Base-by-base conservation (phyloP, 805 yeast species). In the Helenozyma rhizophorensis region DNA sequence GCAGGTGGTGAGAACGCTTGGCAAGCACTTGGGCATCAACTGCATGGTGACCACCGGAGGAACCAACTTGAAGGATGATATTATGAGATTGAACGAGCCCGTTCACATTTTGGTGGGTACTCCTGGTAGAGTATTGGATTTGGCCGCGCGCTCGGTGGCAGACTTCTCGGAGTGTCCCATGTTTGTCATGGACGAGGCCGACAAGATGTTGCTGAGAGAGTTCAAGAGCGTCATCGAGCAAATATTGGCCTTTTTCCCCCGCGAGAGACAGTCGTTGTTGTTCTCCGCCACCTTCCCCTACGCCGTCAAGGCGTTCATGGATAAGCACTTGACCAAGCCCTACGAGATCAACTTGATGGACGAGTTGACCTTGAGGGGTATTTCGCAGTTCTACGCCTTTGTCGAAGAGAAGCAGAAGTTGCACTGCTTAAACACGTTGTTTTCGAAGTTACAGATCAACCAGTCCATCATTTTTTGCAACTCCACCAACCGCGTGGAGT, bases 21-120 rank as follows among this genome's bases (percentile, higher is more conserved):
- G 97, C 39, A 88, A 88, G 58, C 97, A 93, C 60, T 70, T 93
- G 60, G 90, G 88, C 21, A 70, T 88, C 46, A 82, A 89, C 56
- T 87, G 93, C 54, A 90, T 93, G 97, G 97, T 90, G 36, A 83
- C 97, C 62, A 93, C 97, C 9, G 98, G 98, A 61, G 98, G 98
- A 55, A 93, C 98, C 28, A 77, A 83, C 37, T 71, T 93, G 47
- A 81, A 83, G 63, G 98, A 93, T 64, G 98, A 93, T 62, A 90
- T 93, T 51, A 60, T 93, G 52, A 82, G 98, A 71, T 72, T 93
- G 51, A 78, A 84, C 52, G 97, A 90, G 32, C 82, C 95, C 9
- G 97, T 93, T 23, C 97, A 93, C 60, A 77, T 93, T 25, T 67
- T 93, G 40, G 98, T 93, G 26, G 98, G 97, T 45, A 93, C 98